Conservation (phyloP, 129 eudicot genomes). For the Kitagawia praeruptora region DNA sequence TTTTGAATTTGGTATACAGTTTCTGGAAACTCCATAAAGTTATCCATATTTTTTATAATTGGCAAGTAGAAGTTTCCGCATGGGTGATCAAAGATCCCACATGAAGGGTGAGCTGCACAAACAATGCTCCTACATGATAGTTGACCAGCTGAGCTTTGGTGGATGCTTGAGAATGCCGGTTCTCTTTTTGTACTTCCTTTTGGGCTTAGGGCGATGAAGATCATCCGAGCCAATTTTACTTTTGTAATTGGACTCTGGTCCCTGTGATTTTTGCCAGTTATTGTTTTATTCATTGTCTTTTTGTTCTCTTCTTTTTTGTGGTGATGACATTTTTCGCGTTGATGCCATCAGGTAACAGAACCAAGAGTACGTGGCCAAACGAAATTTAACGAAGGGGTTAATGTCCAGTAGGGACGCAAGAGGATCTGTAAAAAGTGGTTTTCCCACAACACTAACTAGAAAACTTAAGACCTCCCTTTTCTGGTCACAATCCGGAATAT, state of each 20-base stretch:
- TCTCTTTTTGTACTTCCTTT: not conserved
- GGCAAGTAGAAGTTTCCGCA: not conserved
- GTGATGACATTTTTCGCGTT: not conserved
- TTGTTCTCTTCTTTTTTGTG: not conserved
- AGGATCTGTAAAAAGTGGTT: too few species aligned
- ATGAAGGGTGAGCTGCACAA: constrained; percentile 9
- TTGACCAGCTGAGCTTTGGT: not conserved
- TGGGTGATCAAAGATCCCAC: not conserved
- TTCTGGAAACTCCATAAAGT: constrained; percentile 9
- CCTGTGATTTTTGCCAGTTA: not conserved
- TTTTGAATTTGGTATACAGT: constrained; percentile 21
- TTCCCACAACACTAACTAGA: too few species aligned
- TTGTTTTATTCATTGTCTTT: not conserved
- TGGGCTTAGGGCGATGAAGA: constrained; percentile 2
- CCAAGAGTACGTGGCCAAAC: too few species aligned
- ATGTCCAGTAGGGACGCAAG: not conserved
- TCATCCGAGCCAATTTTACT: not conserved
- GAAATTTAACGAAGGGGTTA: too few species aligned
- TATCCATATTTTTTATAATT: not conserved
- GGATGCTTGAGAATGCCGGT: not conserved
- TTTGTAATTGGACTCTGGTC: constrained; percentile 1
- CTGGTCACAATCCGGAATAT: too few species aligned
- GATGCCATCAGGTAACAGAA: not conserved
- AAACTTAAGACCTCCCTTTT: too few species aligned
- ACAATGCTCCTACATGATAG: constrained; percentile 1